These are phyloP conservation scores for Blastobotrys attinorum DNA, from an alignment of 805 yeast genomes.

Conservation along the genomic window DNA sequence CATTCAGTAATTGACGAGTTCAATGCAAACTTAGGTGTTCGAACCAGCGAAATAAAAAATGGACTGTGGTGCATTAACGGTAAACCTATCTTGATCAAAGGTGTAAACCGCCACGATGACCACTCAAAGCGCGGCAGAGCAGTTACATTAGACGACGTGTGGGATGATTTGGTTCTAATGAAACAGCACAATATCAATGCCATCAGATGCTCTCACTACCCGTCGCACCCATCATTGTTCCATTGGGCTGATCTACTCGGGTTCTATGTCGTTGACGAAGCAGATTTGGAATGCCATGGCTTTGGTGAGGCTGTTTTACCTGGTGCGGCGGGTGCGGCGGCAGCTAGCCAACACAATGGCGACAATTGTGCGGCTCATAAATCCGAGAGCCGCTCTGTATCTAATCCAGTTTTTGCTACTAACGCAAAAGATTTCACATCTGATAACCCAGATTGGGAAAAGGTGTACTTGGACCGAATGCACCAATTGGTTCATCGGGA, in stretches of 20 bases:
- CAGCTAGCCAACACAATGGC: neutral
- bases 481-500: conserved; percentile 28
- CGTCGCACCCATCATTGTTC: conserved; percentile 30
- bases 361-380: no score
- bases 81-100: conserved; percentile 25
- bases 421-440: conserved; percentile 24
- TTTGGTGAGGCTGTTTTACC: conserved; percentile 14
- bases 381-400: conserved; percentile 5
- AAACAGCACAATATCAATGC: conserved; percentile 32
- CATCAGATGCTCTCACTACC: conserved; percentile 33
- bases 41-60: conserved; percentile 27
- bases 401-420: conserved; percentile 10
- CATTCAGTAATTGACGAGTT: conserved; percentile 17
- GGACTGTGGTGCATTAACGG: conserved; percentile 29
- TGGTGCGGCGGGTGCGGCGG: neutral
- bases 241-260: conserved; percentile 29
- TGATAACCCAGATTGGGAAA: conserved; percentile 29
- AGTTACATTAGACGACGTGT: conserved; percentile 29
- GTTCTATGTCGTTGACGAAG: conserved; percentile 32
- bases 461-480: conserved; percentile 31
- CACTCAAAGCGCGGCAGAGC: conserved; percentile 31
- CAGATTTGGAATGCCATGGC: conserved; percentile 35
- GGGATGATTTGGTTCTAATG: conserved; percentile 29
- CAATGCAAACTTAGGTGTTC: conserved; percentile 25
- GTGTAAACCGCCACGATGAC: conserved; percentile 34